Conservation (phyloP, 2,329 filamentous ascomycete species). For the Aspergillus thermomutatus region DNA sequence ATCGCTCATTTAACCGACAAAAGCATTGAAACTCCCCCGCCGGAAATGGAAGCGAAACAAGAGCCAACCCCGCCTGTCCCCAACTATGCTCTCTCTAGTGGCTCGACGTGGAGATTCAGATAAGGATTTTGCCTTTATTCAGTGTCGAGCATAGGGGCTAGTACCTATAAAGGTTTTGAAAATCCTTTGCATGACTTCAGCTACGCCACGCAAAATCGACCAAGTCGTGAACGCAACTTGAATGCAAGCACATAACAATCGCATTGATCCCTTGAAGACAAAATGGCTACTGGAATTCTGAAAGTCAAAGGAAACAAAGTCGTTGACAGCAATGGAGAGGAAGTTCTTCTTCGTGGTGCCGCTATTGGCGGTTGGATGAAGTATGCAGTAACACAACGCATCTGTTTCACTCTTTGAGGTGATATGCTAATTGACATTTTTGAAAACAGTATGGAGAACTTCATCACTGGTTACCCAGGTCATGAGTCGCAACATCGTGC, state of each 20-base stretch:
- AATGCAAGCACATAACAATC: not conserved
- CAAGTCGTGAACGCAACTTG: not conserved
- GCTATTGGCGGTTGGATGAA: slow-evolving; percentile 48
- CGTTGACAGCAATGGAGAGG: slow-evolving; percentile 44
- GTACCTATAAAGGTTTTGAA: not conserved
- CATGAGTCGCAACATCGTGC: slow-evolving; percentile 56
- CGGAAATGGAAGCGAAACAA: not conserved
- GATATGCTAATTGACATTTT: slow-evolving; percentile 16
- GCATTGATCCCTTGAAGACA: not conserved
- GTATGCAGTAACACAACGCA: slow-evolving; percentile 13
- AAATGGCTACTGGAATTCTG: slow-evolving; percentile 37
- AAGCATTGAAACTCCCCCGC: not conserved
- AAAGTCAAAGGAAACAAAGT: slow-evolving; percentile 44
- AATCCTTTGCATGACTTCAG: not conserved
- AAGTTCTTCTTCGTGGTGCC: slow-evolving; percentile 48
- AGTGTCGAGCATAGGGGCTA: not conserved
- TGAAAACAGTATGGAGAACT: slow-evolving; percentile 53
- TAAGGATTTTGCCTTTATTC: not conserved
- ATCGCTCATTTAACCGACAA: not conserved
- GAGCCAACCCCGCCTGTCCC: not conserved
- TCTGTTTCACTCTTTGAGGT: not conserved
- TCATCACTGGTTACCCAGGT: slow-evolving; percentile 61
- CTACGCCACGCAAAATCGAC: not conserved
- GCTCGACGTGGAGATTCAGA: not conserved
- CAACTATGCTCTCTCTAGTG: not conserved